Base-by-base conservation (phyloP, 1,284 basidiomycete genomes). In the Ceratobasidium sp. region DNA sequence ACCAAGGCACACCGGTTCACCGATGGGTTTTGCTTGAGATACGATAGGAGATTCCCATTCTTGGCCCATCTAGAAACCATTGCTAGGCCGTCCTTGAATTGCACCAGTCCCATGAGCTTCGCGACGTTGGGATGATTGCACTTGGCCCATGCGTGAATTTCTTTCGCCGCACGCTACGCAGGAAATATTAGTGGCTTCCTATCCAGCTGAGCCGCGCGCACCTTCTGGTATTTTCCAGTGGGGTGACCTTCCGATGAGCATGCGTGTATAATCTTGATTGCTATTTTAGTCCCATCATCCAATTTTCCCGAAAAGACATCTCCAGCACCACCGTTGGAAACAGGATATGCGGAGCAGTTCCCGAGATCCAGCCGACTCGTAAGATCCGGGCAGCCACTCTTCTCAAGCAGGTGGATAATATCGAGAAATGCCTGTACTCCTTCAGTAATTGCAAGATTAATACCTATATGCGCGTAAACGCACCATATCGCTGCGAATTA, bases 1-100 rank as follows among this genome's bases (percentile, higher is more conserved):
- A 60, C 57, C 57, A 60, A 22, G 25, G 45, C 22, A 43, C 25
- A 47, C 12, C 42, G 57, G 22, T 60, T 29, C 6, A 35, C 43
- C 15, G 5, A 20, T 1, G 42, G 43, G 22, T 49, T 20, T 17
- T 35, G 34, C 3, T 34, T 22, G 27, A 60, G 43, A 25, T 60
- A 60, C 10, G 25, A 2, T 1, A n/a, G 29, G 2, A 60, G 29
- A 35, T 43, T 32, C 13, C 57, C 57, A 13, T 60, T 60, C 25
- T 45, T 15, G 4, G 32, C 32, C 56, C 56, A 58, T 0, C 25
- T 20, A 3, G 56, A 43, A 1, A 60, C 57, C 57, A 60, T 60
- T 2, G 42, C 40, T 17, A 60, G 32, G 20, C 35, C 27, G n/a
- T 27, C 25, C 10, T 35, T 42, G n/a, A 60, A 49, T n/a, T 50